Percentiles rank a stretch among this genome's conserved stretches.
Evolutionary conservation across 495 filamentous ascomycete genomes (phyloP).

Genomic region (Aspergillus ellipticus): DNA sequence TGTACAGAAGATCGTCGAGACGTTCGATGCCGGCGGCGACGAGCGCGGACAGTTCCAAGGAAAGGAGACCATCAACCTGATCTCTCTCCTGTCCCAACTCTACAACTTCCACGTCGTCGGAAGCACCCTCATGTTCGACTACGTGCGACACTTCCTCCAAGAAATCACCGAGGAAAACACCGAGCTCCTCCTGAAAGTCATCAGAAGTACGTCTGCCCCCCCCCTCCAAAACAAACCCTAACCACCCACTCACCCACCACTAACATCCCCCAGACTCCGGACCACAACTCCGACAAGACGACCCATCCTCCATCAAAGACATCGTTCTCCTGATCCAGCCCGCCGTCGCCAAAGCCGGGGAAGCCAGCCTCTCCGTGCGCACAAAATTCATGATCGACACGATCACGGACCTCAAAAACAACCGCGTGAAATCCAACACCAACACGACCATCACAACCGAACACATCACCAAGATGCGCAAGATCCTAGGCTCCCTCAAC

Average conservation of each 20-base stretch:
- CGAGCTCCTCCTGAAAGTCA: slow-evolving; percentile 80
- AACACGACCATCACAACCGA: slow-evolving; percentile 64
- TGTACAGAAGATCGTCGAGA: slow-evolving; percentile 70
- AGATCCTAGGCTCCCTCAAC: slow-evolving; percentile 71
- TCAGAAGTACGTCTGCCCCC: slow-evolving; percentile 53
- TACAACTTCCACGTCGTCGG: slow-evolving; percentile 91
- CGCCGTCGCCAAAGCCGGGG: slow-evolving; percentile 60
- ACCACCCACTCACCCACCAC: too few relatives aligned
- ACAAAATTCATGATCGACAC: slow-evolving; percentile 98
- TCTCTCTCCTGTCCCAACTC: slow-evolving; percentile 78
- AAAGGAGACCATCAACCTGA: slow-evolving; percentile 75
- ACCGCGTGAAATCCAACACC: slow-evolving; percentile 72
- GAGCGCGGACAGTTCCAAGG: slow-evolving; percentile 43
- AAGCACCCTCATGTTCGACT: slow-evolving; percentile 81
- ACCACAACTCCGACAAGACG: slow-evolving; percentile 80
- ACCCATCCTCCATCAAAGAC: slow-evolving; percentile 85
- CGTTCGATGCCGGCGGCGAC: slow-evolving; percentile 49
- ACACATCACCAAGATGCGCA: slow-evolving; percentile 81
- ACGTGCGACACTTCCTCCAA: slow-evolving; percentile 70
- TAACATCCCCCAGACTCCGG: slow-evolving; percentile 52
- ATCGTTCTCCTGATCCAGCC: slow-evolving; percentile 79
- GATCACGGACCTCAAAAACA: slow-evolving; percentile 92
- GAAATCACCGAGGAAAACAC: slow-evolving; percentile 85
- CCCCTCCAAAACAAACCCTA: too few relatives aligned
- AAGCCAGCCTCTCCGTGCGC: slow-evolving; percentile 72